Base-by-base conservation (phyloP, 179 eudicot genomes). In the Vitellaria paradoxa region DNA sequence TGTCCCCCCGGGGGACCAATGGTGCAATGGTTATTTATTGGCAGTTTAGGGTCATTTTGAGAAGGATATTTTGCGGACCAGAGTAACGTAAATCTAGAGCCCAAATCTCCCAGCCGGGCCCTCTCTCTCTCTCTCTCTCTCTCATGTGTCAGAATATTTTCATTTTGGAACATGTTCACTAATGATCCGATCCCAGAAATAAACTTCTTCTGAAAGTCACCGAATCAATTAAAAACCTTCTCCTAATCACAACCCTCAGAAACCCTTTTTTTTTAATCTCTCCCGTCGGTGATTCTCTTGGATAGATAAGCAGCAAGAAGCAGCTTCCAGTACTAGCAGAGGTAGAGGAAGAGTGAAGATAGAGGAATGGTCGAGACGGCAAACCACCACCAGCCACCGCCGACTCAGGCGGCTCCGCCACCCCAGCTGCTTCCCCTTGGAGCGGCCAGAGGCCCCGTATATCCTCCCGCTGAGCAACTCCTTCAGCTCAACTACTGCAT, bases 401-500 rank as follows among this genome's bases (percentile, higher is more conserved):
- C 86, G 30, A 47, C 69, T 17, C 78, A 73, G 78, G 82, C 61
- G 61, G 86, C 79, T 56, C 81, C 88, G 47, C 85, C 87, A 17
- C 88, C 86, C 0, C 76, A 81, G 5, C 77, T 73, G 24, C 84
- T 72, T 49, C 95, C 95, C 0, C 74, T 95, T 9, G 99, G 98
- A 13, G 87, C 91, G 0, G 91, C 96, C 2, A 90, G 77, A 56
- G 99, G 99, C 7, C 95, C 97, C 0, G 40, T 82, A 67, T 90
- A 37, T 45, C 95, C 91, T 26, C 97, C 97, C 4, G 83, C 89
- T 20, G 99, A 95, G 61, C 98, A 93, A 62, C 91, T 95, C 26
- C 76, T 76, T 13, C 88, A 80, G 77, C 97, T 95, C 47, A 84
- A 92, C 47, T 95, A 90, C 76, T 95, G 99, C 97, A 93, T 95